Base-by-base conservation (phyloP, 2,329 filamentous ascomycete species). In the Pezicula radicicola region DNA sequence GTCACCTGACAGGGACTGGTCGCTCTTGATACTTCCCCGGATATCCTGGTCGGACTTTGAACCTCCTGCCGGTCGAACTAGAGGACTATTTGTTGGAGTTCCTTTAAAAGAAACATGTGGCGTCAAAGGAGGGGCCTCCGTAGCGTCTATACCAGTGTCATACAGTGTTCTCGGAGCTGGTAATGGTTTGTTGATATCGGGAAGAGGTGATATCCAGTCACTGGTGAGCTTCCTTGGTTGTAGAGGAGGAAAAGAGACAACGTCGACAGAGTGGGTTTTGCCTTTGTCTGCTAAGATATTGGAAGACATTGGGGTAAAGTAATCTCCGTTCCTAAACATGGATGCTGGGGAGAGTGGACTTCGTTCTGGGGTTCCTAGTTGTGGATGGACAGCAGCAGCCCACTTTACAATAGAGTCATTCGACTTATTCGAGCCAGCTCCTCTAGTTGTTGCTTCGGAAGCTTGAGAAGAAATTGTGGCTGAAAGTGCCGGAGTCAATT, bases 161-260 rank as follows among this genome's bases (percentile, higher is more conserved):
- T 63, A 61, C 8, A 64, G 52, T 6, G 57, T 58, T 6, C 37
- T 40, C 28, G 54, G 46, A 15, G 47, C 35, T 47, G 39, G 16
- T 4, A 44, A n/a, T 10, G 37, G 43, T 37, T 25, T 42, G 19
- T 51, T 43, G 12, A 63, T 60, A 27, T 57, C 57, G 5, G 63
- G 63, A 15, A 65, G 57, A 8, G 63, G 63, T 10, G 57, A 60
- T 30, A 54, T 50, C 63, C 63, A 64, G 16, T 64, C 63, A 21
- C 27, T 56, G 6, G 63, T 64, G 6, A 46, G 40, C 46, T 60
- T 64, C 30, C 62, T 58, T 6, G 48, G 40, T 9, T 54, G 54
- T 3, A 65, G 41, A 13, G 60, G 56, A 18, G 63, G 63, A 48
- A 65, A 65, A 3, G 62, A 65, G 1, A 62, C 48, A 18, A 57